These are phyloP conservation scores for Yamadazyma kanchanaburiensis DNA, from an alignment of 1,139 yeast genomes.

Conservation along the genomic window DNA sequence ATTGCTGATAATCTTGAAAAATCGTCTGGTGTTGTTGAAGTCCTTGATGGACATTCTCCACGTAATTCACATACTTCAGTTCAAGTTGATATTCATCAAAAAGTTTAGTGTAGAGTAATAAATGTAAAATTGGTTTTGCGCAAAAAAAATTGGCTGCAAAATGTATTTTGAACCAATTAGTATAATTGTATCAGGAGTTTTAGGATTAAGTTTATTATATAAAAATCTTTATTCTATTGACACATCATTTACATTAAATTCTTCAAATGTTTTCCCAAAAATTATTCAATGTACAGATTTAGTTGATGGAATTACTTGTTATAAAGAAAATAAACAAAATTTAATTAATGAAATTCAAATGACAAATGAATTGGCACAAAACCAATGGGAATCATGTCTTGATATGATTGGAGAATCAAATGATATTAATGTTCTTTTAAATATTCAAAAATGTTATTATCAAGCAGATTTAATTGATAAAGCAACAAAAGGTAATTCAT, in stretches of 20 bases:
- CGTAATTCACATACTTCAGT: slow-evolving; percentile 14
- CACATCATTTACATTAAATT: too few relatives aligned
- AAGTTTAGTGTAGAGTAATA: too few relatives aligned
- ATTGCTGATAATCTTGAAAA: slow-evolving; percentile 15
- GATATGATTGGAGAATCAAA: slow-evolving; percentile 5
- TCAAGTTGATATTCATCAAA: slow-evolving; percentile 9
- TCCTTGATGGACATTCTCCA: slow-evolving; percentile 16
- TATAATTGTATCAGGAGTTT: too few relatives aligned
- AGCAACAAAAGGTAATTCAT: slow-evolving; percentile 4
- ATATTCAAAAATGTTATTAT: slow-evolving; percentile 22
- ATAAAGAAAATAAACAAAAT: slow-evolving; percentile 5
- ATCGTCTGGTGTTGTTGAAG: slow-evolving; percentile 13
- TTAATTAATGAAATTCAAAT: slow-evolving; percentile 7
- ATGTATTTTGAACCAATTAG: too few relatives aligned
- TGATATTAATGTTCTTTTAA: slow-evolving; percentile 19
- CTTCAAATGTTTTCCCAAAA: slow-evolving; percentile 7
- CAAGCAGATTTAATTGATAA: slow-evolving; percentile 17
- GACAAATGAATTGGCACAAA: slow-evolving; percentile 3
- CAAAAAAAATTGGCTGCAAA: neutral
- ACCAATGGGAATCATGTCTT: slow-evolving; percentile 10
- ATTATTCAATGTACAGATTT: slow-evolving; percentile 19
- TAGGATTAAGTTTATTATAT: too few relatives aligned
- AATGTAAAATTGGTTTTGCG: too few relatives aligned
- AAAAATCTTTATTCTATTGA: too few relatives aligned
- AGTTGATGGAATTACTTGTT: slow-evolving; percentile 12